Evolutionary conservation across 306 rosid genomes (phyloP), one percentile per base, ranked within the genome.

Genomic region (Macrotyloma uniflorum): DNA sequence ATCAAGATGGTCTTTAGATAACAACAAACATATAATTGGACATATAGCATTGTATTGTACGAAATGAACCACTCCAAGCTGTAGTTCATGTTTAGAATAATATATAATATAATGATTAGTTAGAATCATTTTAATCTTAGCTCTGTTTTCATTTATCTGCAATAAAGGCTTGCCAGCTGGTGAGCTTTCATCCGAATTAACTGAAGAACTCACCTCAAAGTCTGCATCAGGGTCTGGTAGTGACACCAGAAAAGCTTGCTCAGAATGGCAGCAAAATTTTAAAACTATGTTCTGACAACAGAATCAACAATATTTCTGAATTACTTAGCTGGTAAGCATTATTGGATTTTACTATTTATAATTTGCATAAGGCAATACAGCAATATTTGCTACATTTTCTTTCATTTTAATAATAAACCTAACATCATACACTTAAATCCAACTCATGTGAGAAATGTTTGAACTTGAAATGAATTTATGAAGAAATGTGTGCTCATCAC

Each of bases 1-100:
- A 46, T 72, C 81, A 67, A 67, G 28, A 76, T 67, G 68, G 24
- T 70, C 62, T 49, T 58, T 63, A 76, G 61, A 70, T 84, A 67
- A 42, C 15, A 76, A 67, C 80, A 58, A 75, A 76, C 63, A 79
- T 46, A 43, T 75, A 65, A 38, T 70, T 33, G 46, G 46, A 22
- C 45, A 65, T 12, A 42, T 42, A 4, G 55, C 38, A 22, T 68
- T 14, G 40, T 19, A 63, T 20, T 33, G 50, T 62, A 47, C 53
- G 26, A 74, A 43, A 64, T 38, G 20, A 46, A 14, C 70, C 43
- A 40, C 42, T 36, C 74, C 68, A 57, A 77, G 72, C 72, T 71
- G 76, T 51, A 76, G 19, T 49, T 55, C 46, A 12, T 30, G 42
- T 3, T 20, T 12, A 55, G 8, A 47, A 14, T 16, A 9, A 20